Evolutionary conservation across 176 grass and related monocot species (phyloP), one percentile per base, ranked within the genome.

Genomic region (Hordeum marinum): DNA sequence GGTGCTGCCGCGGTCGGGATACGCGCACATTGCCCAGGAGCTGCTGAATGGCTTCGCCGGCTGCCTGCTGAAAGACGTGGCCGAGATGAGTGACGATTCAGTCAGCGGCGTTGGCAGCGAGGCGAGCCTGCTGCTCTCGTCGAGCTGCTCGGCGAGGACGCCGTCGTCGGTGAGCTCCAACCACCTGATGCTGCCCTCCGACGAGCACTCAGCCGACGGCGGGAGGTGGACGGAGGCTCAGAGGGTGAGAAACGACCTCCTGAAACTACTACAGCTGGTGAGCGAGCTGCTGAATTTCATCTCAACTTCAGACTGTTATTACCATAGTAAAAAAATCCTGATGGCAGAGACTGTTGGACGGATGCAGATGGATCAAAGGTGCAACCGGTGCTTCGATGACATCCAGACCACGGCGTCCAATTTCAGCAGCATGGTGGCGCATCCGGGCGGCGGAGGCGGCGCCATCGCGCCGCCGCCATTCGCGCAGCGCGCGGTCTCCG

Each of bases 281-380:
- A 90, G 77, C 80, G 76, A 90, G 67, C 80, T 64, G 20, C 61
- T 58, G 14, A 71, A 4, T 29, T 64, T 18, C 23, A 8, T n/a
- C 65, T 71, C 21, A 21, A 55, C 12, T 20, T 31, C 40, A 24
- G 11, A 68, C n/a, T 43, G 7, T 57, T 77, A 2, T 55, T 57
- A 57, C 37, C 54, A 29, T 8, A 13, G 62, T 55, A 57, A 21
- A 57, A 57, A 57, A 50, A 13, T 6, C 26, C 57, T 77, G 6
- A 78, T 46, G 84, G 36, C 35, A 6, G 50, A 69, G 70, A 1
- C 50, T 37, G 77, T 7, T 50, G 46, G 46, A 69, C 46, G 27
- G 72, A 60, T 42, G 82, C 78, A 99, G 97, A 68, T 96, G 82
- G 94, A 99, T 40, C 82, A 96, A 17, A 89, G 78, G 88, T 96